Conservation (phyloP, 495 filamentous ascomycete genomes). For the Neurospora tetrasperma region DNA sequence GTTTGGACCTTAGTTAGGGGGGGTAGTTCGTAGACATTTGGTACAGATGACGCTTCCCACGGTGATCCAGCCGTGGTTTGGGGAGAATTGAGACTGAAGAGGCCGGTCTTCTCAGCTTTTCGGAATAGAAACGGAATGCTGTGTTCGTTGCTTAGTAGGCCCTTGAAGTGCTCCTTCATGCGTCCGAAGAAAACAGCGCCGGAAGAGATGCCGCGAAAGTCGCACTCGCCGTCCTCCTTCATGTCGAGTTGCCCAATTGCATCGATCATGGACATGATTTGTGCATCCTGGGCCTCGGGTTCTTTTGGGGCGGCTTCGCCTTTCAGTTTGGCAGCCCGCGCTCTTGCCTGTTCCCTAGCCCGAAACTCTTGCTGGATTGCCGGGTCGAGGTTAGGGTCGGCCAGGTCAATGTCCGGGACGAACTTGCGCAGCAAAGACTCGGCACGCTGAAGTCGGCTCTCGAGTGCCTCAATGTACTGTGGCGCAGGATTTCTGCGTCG, state of each 20-base stretch:
- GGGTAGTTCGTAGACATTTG: conserved; percentile 61
- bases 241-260: conserved; percentile 82
- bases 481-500: conserved; percentile 88
- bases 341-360: conserved; percentile 34
- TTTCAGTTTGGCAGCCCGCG: conserved; percentile 24
- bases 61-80: conserved; percentile 43
- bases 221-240: conserved; percentile 85
- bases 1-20: conserved; percentile 52
- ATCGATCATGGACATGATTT: conserved; percentile 91
- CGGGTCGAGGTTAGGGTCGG: conserved; percentile 69
- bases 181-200: conserved; percentile 76
- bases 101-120: conserved; percentile 21
- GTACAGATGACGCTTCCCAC: conserved; percentile 49
- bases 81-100: conserved; percentile 58
- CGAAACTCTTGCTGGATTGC: conserved; percentile 49
- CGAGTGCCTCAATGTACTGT: conserved; percentile 88
- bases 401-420: conserved; percentile 77
- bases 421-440: conserved; percentile 69
- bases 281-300: conserved; percentile 50
- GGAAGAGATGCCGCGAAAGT: conserved; percentile 91
- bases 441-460: conserved; percentile 72
- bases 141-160: conserved; percentile 49
- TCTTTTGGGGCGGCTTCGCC: conserved; percentile 13
- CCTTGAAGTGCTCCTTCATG: conserved; percentile 69
- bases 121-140: conserved; percentile 38